phyloP scores from a whole-genome alignment of 192 early-diverging fungal genomes.

The Backusella liffmaniae region DNA sequence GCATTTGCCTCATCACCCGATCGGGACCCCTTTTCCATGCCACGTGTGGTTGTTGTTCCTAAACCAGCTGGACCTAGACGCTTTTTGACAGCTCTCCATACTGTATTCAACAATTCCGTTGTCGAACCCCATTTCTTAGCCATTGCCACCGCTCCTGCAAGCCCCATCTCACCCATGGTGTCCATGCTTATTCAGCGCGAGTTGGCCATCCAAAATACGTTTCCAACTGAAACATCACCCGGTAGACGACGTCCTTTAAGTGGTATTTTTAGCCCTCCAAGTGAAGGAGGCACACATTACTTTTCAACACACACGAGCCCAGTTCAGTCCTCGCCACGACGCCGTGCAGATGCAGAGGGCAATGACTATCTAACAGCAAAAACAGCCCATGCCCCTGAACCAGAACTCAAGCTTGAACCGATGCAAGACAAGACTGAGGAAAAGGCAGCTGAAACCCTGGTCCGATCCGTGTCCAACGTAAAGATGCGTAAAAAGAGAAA shows the following conservation, averaged over 20 bases:
- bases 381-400: background rate
- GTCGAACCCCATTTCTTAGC: constrained; percentile 52
- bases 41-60: constrained; percentile 56
- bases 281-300: background rate
- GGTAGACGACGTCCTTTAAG: background rate
- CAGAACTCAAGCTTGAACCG: background rate
- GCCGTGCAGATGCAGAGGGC: background rate
- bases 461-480: background rate
- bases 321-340: background rate
- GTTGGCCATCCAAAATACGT: background rate
- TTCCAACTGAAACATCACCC: background rate
- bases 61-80: constrained; percentile 63
- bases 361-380: background rate
- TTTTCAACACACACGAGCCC: background rate
- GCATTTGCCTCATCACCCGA: constrained; percentile 19
- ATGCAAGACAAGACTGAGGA: background rate
- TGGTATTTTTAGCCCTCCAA: constrained; percentile 11
- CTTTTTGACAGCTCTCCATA: constrained; percentile 57
- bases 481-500: constrained; percentile 18
- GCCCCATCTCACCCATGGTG: background rate
- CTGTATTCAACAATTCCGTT: constrained; percentile 49
- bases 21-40: constrained; percentile 27
- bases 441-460: background rate
- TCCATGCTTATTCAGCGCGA: background rate
- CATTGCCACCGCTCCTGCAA: constrained; percentile 55